Percentiles rank a stretch among this genome's conserved stretches.
Conservation (phyloP, 371 early-diverging fungal genomes). For the Lichtheimia ramosa region DNA sequence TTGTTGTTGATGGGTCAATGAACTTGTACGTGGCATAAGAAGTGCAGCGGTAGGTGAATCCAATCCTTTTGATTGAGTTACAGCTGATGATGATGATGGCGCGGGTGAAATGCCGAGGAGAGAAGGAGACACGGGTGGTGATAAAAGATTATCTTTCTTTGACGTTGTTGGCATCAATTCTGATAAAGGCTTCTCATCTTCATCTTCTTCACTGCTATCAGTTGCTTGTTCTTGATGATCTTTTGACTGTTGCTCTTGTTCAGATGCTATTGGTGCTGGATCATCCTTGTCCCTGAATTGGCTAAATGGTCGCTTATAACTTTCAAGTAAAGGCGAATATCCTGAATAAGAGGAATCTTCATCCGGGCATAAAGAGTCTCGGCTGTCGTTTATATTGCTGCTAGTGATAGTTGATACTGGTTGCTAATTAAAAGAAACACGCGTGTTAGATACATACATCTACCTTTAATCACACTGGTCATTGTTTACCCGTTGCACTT, state of each 20-base stretch:
- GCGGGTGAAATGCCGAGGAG: conserved; percentile 7
- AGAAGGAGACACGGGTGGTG: conserved; percentile 17
- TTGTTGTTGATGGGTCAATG: conserved; percentile 13
- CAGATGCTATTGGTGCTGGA: neutral
- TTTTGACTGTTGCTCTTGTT: conserved; percentile 2
- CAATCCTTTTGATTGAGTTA: neutral
- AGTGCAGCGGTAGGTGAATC: neutral
- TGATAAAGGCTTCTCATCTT: neutral
- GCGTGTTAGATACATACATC: no score
- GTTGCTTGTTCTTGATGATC: neutral
- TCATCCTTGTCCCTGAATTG: conserved; percentile 9
- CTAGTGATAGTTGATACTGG: no score
- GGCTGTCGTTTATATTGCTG: neutral
- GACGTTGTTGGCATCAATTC: neutral
- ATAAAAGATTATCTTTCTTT: conserved; percentile 6
- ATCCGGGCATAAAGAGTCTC: conserved; percentile 7
- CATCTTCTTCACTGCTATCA: no score
- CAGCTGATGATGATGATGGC: conserved; percentile 1
- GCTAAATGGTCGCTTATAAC: conserved; percentile 4
- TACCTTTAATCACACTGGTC: no score
- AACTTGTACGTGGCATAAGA: conserved; percentile 13
- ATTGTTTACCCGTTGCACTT: no score
- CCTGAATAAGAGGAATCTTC: conserved; percentile 16
- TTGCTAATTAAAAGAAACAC: no score
- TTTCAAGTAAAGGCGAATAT: conserved; percentile 21